These are phyloP conservation scores for Berkeleyomyces basicola DNA, from an alignment of 2,329 filamentous ascomycete genomes.

Conservation along the genomic window DNA sequence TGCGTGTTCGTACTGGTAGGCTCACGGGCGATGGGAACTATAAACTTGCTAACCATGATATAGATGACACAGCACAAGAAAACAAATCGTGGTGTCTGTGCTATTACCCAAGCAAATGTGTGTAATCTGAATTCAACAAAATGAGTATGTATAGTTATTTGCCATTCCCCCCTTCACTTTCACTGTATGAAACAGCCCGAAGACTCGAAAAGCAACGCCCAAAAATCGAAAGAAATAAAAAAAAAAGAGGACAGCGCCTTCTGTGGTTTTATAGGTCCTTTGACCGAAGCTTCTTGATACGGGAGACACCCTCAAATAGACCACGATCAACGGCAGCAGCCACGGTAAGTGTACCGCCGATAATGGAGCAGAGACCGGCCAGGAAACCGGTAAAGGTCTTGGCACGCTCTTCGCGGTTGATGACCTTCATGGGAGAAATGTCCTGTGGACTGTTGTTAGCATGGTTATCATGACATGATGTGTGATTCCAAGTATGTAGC, in stretches of 20 bases:
- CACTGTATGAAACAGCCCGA: background rate
- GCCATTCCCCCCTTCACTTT: background rate
- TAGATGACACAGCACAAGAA: background rate
- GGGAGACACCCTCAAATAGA: slow-evolving; percentile 71
- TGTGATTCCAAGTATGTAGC: background rate
- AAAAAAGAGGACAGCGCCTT: background rate
- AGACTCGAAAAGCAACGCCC: background rate
- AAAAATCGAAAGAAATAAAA: background rate
- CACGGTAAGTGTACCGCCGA: slow-evolving; percentile 89
- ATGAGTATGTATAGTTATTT: background rate
- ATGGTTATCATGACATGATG: background rate
- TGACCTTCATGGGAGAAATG: slow-evolving; percentile 98
- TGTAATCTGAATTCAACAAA: background rate
- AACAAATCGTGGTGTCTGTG: background rate
- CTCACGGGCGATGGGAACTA: no score
- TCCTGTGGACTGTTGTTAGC: slow-evolving; percentile 37
- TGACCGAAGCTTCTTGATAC: slow-evolving; percentile 69
- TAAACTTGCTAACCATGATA: background rate
- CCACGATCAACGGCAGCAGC: slow-evolving; percentile 84
- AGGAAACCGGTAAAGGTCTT: slow-evolving; percentile 89
- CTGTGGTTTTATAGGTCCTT: slow-evolving; percentile 35
- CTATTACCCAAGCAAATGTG: background rate
- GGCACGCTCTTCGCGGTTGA: slow-evolving; percentile 79
- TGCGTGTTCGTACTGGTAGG: no score
- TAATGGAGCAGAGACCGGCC: slow-evolving; percentile 82